Conservation (phyloP, 495 filamentous ascomycete species). For the Sordaria brevicollis region DNA sequence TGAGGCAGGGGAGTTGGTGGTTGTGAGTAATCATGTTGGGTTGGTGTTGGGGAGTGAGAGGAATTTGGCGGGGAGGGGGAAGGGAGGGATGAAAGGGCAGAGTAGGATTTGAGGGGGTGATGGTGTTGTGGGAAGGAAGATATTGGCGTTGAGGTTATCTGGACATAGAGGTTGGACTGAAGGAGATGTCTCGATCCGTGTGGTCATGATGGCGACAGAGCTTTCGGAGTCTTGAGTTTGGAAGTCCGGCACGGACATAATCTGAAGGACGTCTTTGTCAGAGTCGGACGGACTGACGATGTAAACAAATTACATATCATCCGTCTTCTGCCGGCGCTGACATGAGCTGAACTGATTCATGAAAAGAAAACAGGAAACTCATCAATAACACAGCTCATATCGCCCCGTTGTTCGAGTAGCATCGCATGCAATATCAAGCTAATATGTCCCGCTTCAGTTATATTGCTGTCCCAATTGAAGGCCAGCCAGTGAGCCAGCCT, state of each 20-base stretch:
- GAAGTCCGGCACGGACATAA: neutral
- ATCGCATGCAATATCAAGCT: neutral
- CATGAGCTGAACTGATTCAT: neutral
- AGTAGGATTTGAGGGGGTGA: neutral
- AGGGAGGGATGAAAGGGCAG: neutral
- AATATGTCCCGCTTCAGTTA: no score
- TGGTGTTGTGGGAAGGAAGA: neutral
- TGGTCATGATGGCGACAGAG: neutral
- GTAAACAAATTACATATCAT: neutral
- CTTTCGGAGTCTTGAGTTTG: neutral
- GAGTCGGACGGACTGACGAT: neutral
- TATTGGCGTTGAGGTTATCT: no score
- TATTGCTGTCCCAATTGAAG: neutral
- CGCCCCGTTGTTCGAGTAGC: neutral
- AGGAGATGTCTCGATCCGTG: neutral
- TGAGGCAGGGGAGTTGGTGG: conserved; percentile 46
- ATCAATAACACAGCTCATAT: neutral
- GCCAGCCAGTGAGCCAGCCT: neutral
- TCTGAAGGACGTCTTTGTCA: neutral
- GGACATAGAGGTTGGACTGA: neutral
- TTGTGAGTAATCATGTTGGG: conserved; percentile 51
- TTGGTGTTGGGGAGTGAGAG: conserved; percentile 39
- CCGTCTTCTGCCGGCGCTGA: neutral
- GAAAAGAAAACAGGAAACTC: neutral
- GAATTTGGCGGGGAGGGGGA: conserved; percentile 16